A percentile compares a stretch with the other conserved stretches of the same genome.
Evolutionary conservation across 1,284 basidiomycete genomes (phyloP).

Genomic region (Apiotrichum mycotoxinovorans): DNA sequence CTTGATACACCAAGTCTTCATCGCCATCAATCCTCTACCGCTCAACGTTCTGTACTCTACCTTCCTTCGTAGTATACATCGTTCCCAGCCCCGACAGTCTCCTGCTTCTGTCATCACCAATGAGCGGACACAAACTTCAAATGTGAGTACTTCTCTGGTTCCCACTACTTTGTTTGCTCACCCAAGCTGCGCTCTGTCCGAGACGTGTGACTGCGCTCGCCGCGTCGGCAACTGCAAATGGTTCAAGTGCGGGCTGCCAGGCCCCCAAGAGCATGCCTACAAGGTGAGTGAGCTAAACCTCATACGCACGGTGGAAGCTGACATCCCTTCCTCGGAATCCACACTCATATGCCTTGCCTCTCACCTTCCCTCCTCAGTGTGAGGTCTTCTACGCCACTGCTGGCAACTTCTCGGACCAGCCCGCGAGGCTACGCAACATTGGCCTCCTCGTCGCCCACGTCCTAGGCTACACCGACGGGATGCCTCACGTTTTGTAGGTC

Average conservation of each 20-base stretch:
- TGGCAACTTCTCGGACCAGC: slow-evolving; percentile 11
- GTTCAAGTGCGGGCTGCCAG: slow-evolving; percentile 19
- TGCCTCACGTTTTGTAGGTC: slow-evolving; percentile 14
- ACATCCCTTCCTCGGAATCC: background rate
- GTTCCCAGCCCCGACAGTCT: background rate
- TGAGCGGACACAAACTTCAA: background rate
- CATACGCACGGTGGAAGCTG: background rate
- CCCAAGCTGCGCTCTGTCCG: background rate
- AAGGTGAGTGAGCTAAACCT: slow-evolving; percentile 10
- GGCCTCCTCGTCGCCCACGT: slow-evolving; percentile 5
- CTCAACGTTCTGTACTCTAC: background rate
- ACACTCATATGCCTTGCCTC: background rate
- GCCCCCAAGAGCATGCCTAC: slow-evolving; percentile 17
- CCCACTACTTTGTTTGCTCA: background rate
- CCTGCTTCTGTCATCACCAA: background rate
- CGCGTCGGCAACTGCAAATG: slow-evolving; percentile 11
- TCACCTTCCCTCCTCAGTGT: slow-evolving; percentile 5
- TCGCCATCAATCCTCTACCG: background rate
- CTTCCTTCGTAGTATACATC: background rate
- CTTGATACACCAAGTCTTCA: background rate
- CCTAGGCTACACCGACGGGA: slow-evolving; percentile 7
- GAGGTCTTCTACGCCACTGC: slow-evolving; percentile 19
- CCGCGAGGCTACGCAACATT: slow-evolving; percentile 3
- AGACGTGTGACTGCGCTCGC: slow-evolving; percentile 2
- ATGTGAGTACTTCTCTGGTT: background rate